These are phyloP conservation scores for slime mould (Dictyostelium discoideum) DNA, from an alignment of 78 protist genomes.

Conservation along the genomic window DNA sequence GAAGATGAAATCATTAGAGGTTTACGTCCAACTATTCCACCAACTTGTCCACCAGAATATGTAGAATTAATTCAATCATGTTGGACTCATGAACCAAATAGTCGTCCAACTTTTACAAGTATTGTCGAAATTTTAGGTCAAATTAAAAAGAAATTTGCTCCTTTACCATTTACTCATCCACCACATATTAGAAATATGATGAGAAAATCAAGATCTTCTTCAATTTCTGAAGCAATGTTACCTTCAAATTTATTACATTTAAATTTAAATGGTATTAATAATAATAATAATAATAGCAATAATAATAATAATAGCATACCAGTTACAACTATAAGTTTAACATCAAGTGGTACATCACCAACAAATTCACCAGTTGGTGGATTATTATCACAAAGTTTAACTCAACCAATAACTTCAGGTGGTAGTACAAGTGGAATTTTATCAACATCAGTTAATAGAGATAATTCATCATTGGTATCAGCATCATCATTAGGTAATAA, in stretches of 20 bases:
- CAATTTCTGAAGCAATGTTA: conserved; percentile 60
- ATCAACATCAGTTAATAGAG: neutral
- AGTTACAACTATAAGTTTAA: neutral
- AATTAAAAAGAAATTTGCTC: conserved; percentile 56
- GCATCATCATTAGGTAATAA: neutral
- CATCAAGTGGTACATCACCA: conserved; percentile 3
- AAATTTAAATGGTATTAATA: neutral
- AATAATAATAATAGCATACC: neutral
- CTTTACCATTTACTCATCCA: conserved; percentile 38
- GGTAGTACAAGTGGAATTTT: neutral
- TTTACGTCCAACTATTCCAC: conserved; percentile 72
- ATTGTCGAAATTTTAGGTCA: conserved; percentile 43
- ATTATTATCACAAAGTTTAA: neutral
- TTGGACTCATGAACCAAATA: conserved; percentile 76
- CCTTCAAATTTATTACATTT: neutral
- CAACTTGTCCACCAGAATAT: conserved; percentile 64
- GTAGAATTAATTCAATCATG: conserved; percentile 64
- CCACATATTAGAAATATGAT: conserved; percentile 49
- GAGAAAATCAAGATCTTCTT: conserved; percentile 49
- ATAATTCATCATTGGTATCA: neutral
- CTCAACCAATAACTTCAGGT: neutral
- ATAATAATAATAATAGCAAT: neutral
- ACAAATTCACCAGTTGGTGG: neutral
- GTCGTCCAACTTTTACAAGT: conserved; percentile 70
- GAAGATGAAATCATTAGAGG: conserved; percentile 82